Evolutionary conservation across 2,329 filamentous ascomycete species (phyloP).

Genomic region (Neofusicoccum umdonicola): DNA sequence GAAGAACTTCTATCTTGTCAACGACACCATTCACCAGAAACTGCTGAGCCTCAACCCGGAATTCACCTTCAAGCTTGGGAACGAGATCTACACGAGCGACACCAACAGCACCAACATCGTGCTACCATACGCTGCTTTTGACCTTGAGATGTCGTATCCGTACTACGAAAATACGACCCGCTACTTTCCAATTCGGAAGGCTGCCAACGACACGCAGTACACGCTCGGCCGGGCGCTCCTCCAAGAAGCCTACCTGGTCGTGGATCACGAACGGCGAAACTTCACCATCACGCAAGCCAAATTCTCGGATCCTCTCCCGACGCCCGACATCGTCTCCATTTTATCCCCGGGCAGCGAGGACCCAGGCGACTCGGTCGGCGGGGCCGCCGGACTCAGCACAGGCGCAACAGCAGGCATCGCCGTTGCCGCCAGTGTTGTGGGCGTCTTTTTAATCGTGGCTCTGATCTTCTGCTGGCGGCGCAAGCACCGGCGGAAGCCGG

Average conservation of each 20-base stretch:
- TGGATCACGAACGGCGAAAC: constrained; percentile 35
- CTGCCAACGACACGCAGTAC: constrained; percentile 31
- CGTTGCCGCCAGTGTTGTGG: neutral
- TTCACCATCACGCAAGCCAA: constrained; percentile 26
- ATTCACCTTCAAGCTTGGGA: constrained; percentile 38
- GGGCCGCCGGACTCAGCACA: neutral
- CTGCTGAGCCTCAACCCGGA: constrained; percentile 34
- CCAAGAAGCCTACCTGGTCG: constrained; percentile 38
- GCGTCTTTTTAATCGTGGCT: neutral
- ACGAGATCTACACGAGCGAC: constrained; percentile 28
- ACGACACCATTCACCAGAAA: constrained; percentile 35
- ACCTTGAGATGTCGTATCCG: neutral
- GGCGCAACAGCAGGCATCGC: constrained; percentile 10
- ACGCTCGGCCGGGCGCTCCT: constrained; percentile 35
- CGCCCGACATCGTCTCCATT: neutral
- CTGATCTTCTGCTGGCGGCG: constrained; percentile 12
- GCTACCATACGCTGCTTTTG: constrained; percentile 10
- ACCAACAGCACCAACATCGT: constrained; percentile 25
- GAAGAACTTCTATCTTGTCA: constrained; percentile 39
- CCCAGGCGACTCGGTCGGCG: neutral
- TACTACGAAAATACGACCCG: neutral
- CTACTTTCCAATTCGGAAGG: constrained; percentile 41
- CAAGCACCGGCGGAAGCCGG: neutral
- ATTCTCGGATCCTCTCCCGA: constrained; percentile 2
- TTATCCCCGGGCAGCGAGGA: neutral